Conservation (phyloP, 805 yeast genomes). For the Metschnikowia henanensis region DNA sequence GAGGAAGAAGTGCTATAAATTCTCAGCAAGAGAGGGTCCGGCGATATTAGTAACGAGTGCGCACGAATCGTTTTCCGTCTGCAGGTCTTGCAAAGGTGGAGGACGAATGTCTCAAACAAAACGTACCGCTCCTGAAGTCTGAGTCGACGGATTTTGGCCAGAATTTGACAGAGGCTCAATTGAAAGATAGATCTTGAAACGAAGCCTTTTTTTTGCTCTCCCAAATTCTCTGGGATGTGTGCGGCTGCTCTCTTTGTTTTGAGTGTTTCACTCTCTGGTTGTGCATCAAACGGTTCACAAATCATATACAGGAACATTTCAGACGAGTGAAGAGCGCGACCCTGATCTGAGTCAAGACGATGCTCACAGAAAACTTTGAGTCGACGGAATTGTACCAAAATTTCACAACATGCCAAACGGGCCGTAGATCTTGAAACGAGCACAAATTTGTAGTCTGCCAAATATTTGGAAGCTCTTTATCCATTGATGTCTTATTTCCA, state of each 20-base stretch:
- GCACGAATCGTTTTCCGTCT: background rate
- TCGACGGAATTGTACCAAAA: slow-evolving; percentile 11
- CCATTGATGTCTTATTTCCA: background rate
- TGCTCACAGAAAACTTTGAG: background rate
- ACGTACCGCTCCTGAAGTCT: background rate
- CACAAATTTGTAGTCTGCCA: background rate
- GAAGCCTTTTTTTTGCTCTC: background rate
- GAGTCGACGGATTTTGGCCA: slow-evolving; percentile 11
- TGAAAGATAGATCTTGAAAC: slow-evolving; percentile 1
- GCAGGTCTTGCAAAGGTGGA: slow-evolving; percentile 3
- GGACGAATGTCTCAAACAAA: slow-evolving; percentile 11
- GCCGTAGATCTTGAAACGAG: slow-evolving; percentile 1
- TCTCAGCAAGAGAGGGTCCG: background rate
- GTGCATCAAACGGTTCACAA: background rate
- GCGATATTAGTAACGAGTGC: background rate
- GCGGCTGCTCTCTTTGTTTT: background rate
- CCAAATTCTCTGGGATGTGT: slow-evolving; percentile 1
- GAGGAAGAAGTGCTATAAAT: background rate
- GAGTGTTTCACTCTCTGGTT: slow-evolving; percentile 4
- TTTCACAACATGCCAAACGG: background rate
- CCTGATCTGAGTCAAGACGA: background rate
- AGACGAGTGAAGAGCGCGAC: background rate
- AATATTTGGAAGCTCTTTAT: background rate
- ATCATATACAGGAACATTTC: background rate
- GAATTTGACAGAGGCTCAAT: slow-evolving; percentile 5